Percentiles rank a stretch among this genome's conserved stretches.
phyloP scores from a whole-genome alignment of 768 basidiomycete genomes.

The Lentinus brumalis region DNA sequence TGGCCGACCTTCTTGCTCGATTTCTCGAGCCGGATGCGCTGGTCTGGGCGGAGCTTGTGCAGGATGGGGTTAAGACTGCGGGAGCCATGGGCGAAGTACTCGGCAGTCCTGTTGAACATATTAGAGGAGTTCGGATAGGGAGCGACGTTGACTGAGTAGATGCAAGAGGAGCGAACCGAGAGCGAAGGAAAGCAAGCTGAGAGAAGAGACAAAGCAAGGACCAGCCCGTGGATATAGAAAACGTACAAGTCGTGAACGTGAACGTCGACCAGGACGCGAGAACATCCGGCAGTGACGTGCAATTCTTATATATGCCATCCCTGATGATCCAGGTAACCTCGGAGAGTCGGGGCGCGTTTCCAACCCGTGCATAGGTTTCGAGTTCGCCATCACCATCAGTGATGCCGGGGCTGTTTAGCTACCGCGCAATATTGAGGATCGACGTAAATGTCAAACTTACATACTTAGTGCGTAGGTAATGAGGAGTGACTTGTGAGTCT shows the following conservation, averaged over 20 bases:
- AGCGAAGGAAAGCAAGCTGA: neutral
- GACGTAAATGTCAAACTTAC: neutral
- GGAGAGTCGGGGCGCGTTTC: neutral
- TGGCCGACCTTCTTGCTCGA: slow-evolving; percentile 21
- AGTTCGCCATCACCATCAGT: neutral
- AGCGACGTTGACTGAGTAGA: neutral
- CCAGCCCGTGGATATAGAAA: slow-evolving; percentile 13
- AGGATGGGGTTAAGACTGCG: slow-evolving; percentile 12
- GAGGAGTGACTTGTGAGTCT: no score
- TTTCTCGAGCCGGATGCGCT: slow-evolving; percentile 16
- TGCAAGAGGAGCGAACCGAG: neutral
- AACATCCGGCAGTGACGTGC: neutral
- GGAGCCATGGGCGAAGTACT: slow-evolving; percentile 10
- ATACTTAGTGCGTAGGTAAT: no score
- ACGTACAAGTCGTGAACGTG: slow-evolving; percentile 2
- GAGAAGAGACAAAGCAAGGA: slow-evolving; percentile 1
- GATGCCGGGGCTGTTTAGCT: neutral
- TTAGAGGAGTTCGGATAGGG: neutral
- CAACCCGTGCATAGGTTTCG: neutral
- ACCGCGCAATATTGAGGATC: neutral
- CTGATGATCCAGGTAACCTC: slow-evolving; percentile 2
- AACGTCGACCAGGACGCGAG: slow-evolving; percentile 20
- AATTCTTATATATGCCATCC: slow-evolving; percentile 1
- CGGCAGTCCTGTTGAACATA: slow-evolving; percentile 19
- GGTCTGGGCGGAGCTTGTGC: slow-evolving; percentile 20